Evolutionary conservation across 2,329 filamentous ascomycete genomes (phyloP), one percentile per base, ranked within the genome.

Genomic region (Emergomyces pasteurianus): DNA sequence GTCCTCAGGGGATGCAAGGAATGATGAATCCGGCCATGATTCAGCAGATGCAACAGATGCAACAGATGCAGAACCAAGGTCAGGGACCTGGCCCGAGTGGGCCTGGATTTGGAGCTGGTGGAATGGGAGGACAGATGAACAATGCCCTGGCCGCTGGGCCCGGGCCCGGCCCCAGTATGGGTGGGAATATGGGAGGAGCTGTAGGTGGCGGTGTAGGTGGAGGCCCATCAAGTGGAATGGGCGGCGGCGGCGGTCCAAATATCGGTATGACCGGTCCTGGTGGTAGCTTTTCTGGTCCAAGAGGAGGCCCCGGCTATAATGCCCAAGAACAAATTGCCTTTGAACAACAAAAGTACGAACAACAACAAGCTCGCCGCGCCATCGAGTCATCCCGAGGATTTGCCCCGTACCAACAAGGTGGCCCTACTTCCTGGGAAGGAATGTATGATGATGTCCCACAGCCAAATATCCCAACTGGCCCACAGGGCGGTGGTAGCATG

Each of bases 381-480:
- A 79, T 75, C 53, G 74, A 75, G 23, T 72, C 71, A 59, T 36
- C 52, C 8, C 73, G 74, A 14, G 71, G 66, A 21, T 74, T 75
- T 69, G 69, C 74, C 60, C 71, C 75, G 46, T 76, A 78, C 63
- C 72, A 80, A 73, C 69, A 81, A 61, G 85, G 84, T 52, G 85
- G 85, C 18, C 87, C 88, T n/a, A 90, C 89, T 28, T 92, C 87
- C 47, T 96, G 92, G 91, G 92, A 97, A 73, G 92, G 92, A 69
- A 96, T 96, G 91, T 97, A 96, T 73, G 92, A 97, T 72, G 92
- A 96, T 72, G 89, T 92, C 1, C 92, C 91, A 18, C 90, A 92
- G 71, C 90, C 90, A 5, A 86, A 86, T 67, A 82, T 86, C 61
- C 78, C 79, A 65, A 78, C 77, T 18, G 81, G 78, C 54, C 79